Evolutionary conservation across 23 red algal genomes (phyloP).

Genomic region (Chondrus crispus): DNA sequence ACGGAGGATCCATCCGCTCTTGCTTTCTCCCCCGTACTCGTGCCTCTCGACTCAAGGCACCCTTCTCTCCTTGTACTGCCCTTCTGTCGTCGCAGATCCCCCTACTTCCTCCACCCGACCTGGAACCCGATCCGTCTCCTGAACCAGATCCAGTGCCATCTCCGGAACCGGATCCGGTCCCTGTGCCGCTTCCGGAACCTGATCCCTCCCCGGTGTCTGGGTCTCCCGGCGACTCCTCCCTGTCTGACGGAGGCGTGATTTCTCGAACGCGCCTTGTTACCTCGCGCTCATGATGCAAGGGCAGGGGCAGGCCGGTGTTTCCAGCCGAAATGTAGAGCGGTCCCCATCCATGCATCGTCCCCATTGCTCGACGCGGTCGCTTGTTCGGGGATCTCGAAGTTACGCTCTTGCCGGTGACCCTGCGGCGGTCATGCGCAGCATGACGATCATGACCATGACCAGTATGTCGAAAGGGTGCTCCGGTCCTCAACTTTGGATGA

Average conservation of each 20-base stretch:
- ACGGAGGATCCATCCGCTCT: neutral
- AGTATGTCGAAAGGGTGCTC: no score
- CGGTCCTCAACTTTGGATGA: no score
- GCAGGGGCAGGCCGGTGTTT: constrained; percentile 31
- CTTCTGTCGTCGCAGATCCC: neutral
- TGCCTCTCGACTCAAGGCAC: no score
- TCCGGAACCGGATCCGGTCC: neutral
- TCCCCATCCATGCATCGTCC: neutral
- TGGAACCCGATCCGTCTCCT: neutral
- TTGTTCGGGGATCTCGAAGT: no score
- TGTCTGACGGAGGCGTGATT: constrained; percentile 40
- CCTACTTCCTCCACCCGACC: neutral
- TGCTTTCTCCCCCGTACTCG: neutral
- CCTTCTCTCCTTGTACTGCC: neutral
- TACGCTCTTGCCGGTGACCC: no score
- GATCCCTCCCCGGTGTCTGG: neutral
- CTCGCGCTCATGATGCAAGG: constrained; percentile 17
- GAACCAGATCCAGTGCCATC: neutral
- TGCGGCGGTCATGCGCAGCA: no score
- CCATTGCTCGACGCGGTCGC: no score
- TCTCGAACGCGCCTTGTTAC: constrained; percentile 7
- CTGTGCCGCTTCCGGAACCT: no score
- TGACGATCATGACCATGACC: no score
- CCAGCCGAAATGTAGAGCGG: constrained; percentile 31
- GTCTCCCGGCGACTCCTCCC: constrained; percentile 45